These are phyloP conservation scores for Cephalotrichum gorgonifer DNA, from an alignment of 2,329 filamentous ascomycete genomes.

Conservation along the genomic window DNA sequence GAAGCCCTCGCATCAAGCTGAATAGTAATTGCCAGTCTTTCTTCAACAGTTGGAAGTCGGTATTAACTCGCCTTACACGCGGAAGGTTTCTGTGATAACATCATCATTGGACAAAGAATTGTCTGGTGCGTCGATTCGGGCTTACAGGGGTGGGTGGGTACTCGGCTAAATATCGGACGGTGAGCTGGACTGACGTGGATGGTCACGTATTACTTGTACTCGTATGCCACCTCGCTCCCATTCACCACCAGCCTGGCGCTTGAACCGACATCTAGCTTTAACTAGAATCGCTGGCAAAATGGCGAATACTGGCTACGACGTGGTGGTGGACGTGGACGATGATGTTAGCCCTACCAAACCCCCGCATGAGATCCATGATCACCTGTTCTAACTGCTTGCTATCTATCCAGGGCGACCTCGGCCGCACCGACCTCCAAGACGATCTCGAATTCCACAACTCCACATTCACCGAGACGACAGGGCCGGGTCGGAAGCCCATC, in stretches of 20 bases:
- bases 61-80: too few species aligned
- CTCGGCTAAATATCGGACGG: background rate
- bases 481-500: constrained; percentile 36
- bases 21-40: too few species aligned
- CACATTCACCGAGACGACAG: constrained; percentile 57
- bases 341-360: constrained; percentile 51
- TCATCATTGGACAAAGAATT: background rate
- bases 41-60: too few species aligned
- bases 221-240: too few species aligned
- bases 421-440: constrained; percentile 95
- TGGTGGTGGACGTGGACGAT: constrained; percentile 93
- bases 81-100: too few species aligned
- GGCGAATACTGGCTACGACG: constrained; percentile 87
- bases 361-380: background rate
- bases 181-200: background rate
- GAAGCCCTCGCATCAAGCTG: too few species aligned
- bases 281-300: constrained; percentile 34
- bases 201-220: too few species aligned
- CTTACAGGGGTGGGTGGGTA: too few species aligned
- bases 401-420: constrained; percentile 98
- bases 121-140: too few species aligned
- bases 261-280: background rate
- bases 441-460: constrained; percentile 98
- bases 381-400: background rate
- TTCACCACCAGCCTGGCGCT: background rate